Conservation (phyloP, 805 yeast species). For the Ogataea thermomethanolica region DNA sequence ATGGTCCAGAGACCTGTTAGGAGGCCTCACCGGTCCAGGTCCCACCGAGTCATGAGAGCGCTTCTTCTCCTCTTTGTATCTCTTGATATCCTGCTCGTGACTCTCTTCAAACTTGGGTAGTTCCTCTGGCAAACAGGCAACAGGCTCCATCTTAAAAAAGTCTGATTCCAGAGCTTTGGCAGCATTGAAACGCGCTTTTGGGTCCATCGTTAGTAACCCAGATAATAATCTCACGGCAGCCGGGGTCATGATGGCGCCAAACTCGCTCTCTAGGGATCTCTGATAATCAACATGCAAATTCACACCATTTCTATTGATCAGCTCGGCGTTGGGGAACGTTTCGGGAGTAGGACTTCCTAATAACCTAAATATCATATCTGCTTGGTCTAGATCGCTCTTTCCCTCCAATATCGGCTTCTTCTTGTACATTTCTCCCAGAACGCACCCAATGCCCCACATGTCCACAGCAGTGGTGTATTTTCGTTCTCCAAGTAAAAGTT, state of each 20-base stretch:
- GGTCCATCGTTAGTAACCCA: slow-evolving; percentile 66
- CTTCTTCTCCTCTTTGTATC: slow-evolving; percentile 42
- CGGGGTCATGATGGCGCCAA: slow-evolving; percentile 34
- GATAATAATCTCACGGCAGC: slow-evolving; percentile 55
- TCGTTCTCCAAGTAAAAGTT: slow-evolving; percentile 79
- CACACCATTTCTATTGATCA: slow-evolving; percentile 54
- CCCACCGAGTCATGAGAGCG: slow-evolving; percentile 4
- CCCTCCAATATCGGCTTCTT: slow-evolving; percentile 85
- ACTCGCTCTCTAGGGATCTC: slow-evolving; percentile 48
- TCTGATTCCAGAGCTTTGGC: slow-evolving; percentile 66
- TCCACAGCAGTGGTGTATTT: slow-evolving; percentile 92
- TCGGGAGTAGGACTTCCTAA: slow-evolving; percentile 72
- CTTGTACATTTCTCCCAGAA: slow-evolving; percentile 84
- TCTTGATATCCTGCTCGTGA: slow-evolving; percentile 79
- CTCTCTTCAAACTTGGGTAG: slow-evolving; percentile 77
- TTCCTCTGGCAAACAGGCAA: slow-evolving; percentile 51
- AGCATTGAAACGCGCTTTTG: slow-evolving; percentile 72
- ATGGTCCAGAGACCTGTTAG: slow-evolving; percentile 18
- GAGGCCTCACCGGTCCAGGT: slow-evolving; percentile 8
- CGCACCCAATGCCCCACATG: slow-evolving; percentile 97
- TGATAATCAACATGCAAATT: slow-evolving; percentile 28
- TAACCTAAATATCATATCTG: slow-evolving; percentile 71
- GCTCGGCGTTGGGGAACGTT: slow-evolving; percentile 58
- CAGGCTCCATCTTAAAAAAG: slow-evolving; percentile 66
- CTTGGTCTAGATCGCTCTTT: slow-evolving; percentile 81